Conservation (phyloP, 805 yeast genomes). For the Candida orba region DNA sequence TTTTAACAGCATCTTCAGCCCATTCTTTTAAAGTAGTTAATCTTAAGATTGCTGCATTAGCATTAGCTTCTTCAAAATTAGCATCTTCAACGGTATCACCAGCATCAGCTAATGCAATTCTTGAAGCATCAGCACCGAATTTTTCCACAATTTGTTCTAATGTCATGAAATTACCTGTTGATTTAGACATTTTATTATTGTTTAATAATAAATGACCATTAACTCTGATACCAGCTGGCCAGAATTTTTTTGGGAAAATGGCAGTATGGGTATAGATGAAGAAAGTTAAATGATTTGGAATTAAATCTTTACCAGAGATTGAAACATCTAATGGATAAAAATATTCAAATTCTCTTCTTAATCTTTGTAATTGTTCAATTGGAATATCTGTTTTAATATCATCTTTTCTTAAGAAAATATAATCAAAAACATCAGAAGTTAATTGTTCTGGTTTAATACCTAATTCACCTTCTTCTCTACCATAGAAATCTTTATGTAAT, state of each 20-base stretch:
- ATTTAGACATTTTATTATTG: constrained; percentile 96
- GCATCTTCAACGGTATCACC: constrained; percentile 98
- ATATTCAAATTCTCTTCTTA: constrained; percentile 94
- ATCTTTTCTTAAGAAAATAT: constrained; percentile 71
- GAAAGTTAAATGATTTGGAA: constrained; percentile 96
- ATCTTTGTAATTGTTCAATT: constrained; percentile 50
- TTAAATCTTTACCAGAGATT: constrained; percentile 92
- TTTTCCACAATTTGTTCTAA: constrained; percentile 76
- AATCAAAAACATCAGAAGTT: constrained; percentile 93
- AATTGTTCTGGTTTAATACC: constrained; percentile 72
- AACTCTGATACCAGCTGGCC: constrained; percentile 93
- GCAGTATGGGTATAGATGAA: constrained; percentile 92
- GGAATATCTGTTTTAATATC: constrained; percentile 53
- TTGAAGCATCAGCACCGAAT: constrained; percentile 95
- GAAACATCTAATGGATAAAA: constrained; percentile 93
- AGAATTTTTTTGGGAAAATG: constrained; percentile 77
- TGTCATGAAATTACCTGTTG: constrained; percentile 96
- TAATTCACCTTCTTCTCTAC: constrained; percentile 65
- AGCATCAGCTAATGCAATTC: constrained; percentile 97
- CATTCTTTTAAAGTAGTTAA: constrained; percentile 89
- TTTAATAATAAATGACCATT: constrained; percentile 94
- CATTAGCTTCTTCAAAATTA: constrained; percentile 91
- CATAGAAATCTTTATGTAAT: constrained; percentile 81
- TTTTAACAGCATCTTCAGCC: constrained; percentile 71
- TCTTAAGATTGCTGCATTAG: constrained; percentile 95